Base-by-base conservation (phyloP, 352 stramenopile species). In the Paralagenidium karlingii region DNA sequence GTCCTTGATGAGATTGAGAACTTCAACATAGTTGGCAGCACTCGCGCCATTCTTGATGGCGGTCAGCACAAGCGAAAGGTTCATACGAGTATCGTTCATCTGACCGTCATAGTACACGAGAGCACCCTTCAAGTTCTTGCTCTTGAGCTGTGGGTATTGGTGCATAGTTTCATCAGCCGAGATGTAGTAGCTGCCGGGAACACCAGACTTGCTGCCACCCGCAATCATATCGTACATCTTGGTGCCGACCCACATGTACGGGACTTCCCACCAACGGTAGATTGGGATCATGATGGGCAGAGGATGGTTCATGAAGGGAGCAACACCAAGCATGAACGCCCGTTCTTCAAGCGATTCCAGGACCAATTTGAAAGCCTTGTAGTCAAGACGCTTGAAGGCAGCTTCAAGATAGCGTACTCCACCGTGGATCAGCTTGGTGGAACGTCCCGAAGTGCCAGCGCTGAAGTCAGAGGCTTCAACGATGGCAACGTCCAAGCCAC, bases 231-330 rank as follows among this genome's bases (percentile, higher is more conserved):
- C 90, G 53, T 97, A 97, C 22, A 85, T 63, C 60, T 96, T 96
- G 42, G 85, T 70, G 16, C 90, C 90, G 5, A 71, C 76, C 81
- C 76, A 96, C 68, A 96, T 94, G 69, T 97, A 97, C 9, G 87
- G 89, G 38, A 96, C 67, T 52, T 96, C 80, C 84, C 82, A 96
- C 87, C 85, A 96, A 45, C 65, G 94, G 63, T 97, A 96, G 49
- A 96, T 88, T 33, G 90, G 88, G 50, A 97, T 96, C 84, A 97
- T 96, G 66, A 96, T 97, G 10, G 88, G 88, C 51, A 97, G 51
- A 32, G 88, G 77, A 10, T 74, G 75, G 60, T 96, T 96, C 77
- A 97, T 95, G 64, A 96, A 97, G 15, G 90, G 90, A 25, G 88
- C 88, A 0, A 86, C 83, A 33, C 81, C 66, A 9, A 97, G 63